Percentiles rank a stretch among this genome's conserved stretches.
Conservation (phyloP, 2,329 filamentous ascomycete species). For the Hortaea werneckii region DNA sequence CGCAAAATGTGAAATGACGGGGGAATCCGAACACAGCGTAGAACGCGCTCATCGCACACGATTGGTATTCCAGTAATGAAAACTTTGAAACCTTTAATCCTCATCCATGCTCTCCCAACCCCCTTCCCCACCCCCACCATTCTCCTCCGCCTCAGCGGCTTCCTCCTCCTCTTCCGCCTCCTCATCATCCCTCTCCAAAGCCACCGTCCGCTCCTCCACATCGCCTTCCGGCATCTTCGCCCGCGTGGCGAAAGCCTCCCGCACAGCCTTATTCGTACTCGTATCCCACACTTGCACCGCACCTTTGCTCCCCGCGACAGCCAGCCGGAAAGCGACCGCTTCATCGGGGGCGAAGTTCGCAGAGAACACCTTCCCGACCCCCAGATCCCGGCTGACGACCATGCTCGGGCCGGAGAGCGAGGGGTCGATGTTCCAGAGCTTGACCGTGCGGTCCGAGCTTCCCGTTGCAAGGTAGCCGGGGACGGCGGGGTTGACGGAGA, state of each 20-base stretch:
- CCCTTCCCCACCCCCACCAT: conserved; percentile 20
- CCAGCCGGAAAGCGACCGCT: conserved; percentile 83
- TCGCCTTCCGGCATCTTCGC: conserved; percentile 51
- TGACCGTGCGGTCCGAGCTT: conserved; percentile 88
- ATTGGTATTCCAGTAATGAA: too few relatives aligned
- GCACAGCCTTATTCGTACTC: conserved; percentile 78
- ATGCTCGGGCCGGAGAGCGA: conserved; percentile 68
- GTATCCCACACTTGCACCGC: conserved; percentile 93
- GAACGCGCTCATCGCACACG: neutral
- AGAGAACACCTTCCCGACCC: conserved; percentile 90
- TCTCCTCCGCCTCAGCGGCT: conserved; percentile 41
- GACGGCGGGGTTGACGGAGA: conserved; percentile 82
- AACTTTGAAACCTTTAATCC: too few relatives aligned
- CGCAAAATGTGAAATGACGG: too few relatives aligned
- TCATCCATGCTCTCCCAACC: conserved; percentile 30
- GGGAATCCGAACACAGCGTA: too few relatives aligned
- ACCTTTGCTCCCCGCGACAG: conserved; percentile 90
- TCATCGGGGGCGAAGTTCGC: conserved; percentile 81
- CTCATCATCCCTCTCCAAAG: conserved; percentile 55
- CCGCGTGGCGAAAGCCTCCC: conserved; percentile 69
- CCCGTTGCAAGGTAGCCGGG: conserved; percentile 91
- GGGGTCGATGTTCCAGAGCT: conserved; percentile 75
- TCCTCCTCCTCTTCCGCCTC: conserved; percentile 51
- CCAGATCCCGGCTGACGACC: conserved; percentile 83
- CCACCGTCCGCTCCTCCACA: conserved; percentile 66